Evolutionary conservation across 495 filamentous ascomycete genomes (phyloP).

Genomic region (Penicillium turbatum): DNA sequence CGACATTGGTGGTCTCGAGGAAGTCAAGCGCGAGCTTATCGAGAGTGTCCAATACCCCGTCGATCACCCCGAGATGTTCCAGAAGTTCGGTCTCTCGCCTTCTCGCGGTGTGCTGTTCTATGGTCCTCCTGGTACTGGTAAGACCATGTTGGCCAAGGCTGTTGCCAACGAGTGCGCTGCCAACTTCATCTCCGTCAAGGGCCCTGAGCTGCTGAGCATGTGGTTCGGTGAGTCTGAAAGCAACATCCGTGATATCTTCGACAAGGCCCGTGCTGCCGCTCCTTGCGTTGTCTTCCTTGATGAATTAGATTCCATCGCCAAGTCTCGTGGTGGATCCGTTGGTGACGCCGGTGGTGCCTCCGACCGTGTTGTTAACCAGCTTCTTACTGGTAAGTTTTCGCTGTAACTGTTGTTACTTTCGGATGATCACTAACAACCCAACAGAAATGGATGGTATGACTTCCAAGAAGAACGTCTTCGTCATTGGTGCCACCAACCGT

Average conservation of each 20-base stretch:
- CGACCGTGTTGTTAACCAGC: constrained; percentile 99
- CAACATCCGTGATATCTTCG: constrained; percentile 99
- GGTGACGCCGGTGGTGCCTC: constrained; percentile 98
- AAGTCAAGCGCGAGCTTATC: constrained; percentile 98
- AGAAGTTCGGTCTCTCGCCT: constrained; percentile 98
- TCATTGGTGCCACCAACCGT: constrained; percentile 97
- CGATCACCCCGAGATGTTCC: constrained; percentile 99
- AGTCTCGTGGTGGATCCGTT: constrained; percentile 95
- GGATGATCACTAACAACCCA: constrained; percentile 39
- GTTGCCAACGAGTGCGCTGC: constrained; percentile 98
- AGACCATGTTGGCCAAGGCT: constrained; percentile 98
- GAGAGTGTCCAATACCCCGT: constrained; percentile 99
- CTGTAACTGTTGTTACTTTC: not conserved
- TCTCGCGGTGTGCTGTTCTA: constrained; percentile 99
- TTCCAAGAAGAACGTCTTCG: constrained; percentile 99
- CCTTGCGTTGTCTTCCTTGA: constrained; percentile 99
- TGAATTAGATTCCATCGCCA: constrained; percentile 97
- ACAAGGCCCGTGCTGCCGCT: constrained; percentile 97
- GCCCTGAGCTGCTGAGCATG: constrained; percentile 96
- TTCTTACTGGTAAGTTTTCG: constrained; percentile 76
- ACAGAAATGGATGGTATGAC: constrained; percentile 99
- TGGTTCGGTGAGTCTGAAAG: constrained; percentile 99
- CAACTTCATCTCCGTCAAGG: constrained; percentile 99
- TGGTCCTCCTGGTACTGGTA: constrained; percentile 98
- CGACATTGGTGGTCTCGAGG: constrained; percentile 97